Base-by-base conservation (phyloP, 495 filamentous ascomycete genomes). In the Hyaloscypha bicolor region DNA sequence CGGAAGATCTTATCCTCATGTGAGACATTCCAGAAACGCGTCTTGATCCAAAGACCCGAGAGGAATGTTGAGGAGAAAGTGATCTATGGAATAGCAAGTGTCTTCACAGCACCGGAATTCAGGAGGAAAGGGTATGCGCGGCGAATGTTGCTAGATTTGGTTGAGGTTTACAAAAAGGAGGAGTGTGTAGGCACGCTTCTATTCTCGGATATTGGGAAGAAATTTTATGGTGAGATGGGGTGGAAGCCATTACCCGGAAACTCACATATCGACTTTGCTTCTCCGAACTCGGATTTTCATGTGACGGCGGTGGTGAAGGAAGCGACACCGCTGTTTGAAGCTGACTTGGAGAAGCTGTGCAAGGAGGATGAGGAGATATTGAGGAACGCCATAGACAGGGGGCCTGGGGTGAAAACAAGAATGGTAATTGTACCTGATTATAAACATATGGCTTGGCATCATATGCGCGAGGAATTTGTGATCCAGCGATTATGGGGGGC, bases 141-240 rank as follows among this genome's bases (percentile, higher is more conserved):
- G 59, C 79, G 93, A 52, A 84, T 83, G 83, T 78, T 81, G 75
- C 69, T n/a, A 12, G 76, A 86, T 69, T 60, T 87, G n/a, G 83
- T 63, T 67, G 56, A 64, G 45, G 25, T 14, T 9, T 56, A 63
- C 9, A 25, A 25, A 31, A 69, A 8, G 88, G 60, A 77, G 83
- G 72, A 82, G 74, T 63, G 72, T 72, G 58, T 62, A 6, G 76
- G 77, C 45, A 76, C 68, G 14, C 85, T 93, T 25, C 77, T 98
- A 48, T 98, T 88, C 77, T 97, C 93, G 21, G 94, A 98, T 76
- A 97, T 98, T 70, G 94, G 94, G 6, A 96, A 93, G 79, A 74
- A 77, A 12, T 97, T 94, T 76, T 98, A 97, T 76, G 84, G 91
- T 11, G 83, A 83, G 59, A 83, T 85, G 68, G 94, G 93, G 21